A percentile compares a stretch with the other conserved stretches of the same genome.
Evolutionary conservation across 371 early-diverging fungal species (phyloP).

Genomic region (Synchytrium microbalum): DNA sequence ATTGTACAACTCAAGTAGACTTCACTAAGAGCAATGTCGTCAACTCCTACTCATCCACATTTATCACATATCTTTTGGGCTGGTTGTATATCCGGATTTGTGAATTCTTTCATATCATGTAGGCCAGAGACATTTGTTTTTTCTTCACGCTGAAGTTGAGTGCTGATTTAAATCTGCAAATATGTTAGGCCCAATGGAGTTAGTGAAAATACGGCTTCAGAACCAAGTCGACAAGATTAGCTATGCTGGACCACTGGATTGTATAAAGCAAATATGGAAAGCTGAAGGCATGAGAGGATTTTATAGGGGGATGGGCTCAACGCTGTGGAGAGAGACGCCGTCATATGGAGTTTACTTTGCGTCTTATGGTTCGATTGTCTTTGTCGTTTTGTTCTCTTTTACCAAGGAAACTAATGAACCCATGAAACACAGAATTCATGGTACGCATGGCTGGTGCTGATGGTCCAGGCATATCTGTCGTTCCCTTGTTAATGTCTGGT

Average conservation of each 20-base stretch:
- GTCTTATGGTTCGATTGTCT: background rate
- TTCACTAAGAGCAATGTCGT: background rate
- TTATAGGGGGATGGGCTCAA: slow-evolving; percentile 6
- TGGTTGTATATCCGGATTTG: slow-evolving; percentile 2
- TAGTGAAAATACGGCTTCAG: slow-evolving; percentile 5
- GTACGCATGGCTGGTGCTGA: background rate
- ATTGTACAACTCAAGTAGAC: too few species aligned
- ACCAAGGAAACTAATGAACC: background rate
- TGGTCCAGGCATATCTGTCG: background rate
- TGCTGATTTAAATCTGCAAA: too few species aligned
- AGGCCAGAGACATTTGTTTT: too few species aligned
- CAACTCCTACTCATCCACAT: background rate
- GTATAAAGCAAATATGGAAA: background rate
- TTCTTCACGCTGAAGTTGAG: too few species aligned
- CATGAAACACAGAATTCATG: background rate
- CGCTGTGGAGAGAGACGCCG: slow-evolving; percentile 8
- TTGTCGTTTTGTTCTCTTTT: background rate
- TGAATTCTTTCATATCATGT: slow-evolving; percentile 3
- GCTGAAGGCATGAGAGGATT: slow-evolving; percentile 1
- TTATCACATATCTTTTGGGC: background rate
- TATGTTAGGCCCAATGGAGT: background rate
- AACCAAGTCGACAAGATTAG: background rate
- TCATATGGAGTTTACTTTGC: slow-evolving; percentile 2
- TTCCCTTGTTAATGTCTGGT: slow-evolving; percentile 2
- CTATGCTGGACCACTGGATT: slow-evolving; percentile 2